Base-by-base conservation (phyloP, 192 early-diverging fungal species). In the Nowakowskiella sp. region DNA sequence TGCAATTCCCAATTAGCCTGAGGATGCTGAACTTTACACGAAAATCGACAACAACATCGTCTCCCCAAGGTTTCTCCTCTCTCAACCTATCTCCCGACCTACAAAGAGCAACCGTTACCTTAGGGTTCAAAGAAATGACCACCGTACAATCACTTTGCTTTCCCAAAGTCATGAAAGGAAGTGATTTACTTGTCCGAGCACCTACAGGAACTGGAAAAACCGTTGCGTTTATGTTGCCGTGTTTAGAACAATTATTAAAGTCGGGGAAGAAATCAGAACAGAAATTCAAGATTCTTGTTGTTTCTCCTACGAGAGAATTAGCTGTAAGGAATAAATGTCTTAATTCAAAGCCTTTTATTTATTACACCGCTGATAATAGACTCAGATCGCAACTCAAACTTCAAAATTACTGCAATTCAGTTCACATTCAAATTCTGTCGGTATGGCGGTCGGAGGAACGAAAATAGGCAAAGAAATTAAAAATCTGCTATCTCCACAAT, bases 191-290 rank as follows among this genome's bases (percentile, higher is more conserved):
- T 67, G 87, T 95, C 54, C 85, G 91, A 55, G 91, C 93, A 6
- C 94, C 96, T 68, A 98, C 95, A 8, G 95, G 95, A 59, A 95
- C 93, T 0, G 95, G 95, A 36, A 98, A 98, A 66, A 98, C 92
- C 0, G 65, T 90, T 16, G 95, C 91, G n/a, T 98, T 98, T 51
- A 65, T 98, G 62, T 91, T 27, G 85, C 92, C 5, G 89, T 90
- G 1, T 51, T 96, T 19, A 85, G 95, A 49, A 78, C 85, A 26
- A 67, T 85, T n/a, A n/a, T n/a, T n/a, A n/a, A n/a, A n/a, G n/a
- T n/a, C n/a, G n/a, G n/a, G n/a, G n/a, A n/a, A n/a, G n/a, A n/a
- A n/a, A n/a, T n/a, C n/a, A n/a, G n/a, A n/a, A n/a, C n/a, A n/a
- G n/a, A 49, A 68, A 19, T 74, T 86, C n/a, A 76, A 78, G n/a